A percentile compares a stretch with the other conserved stretches of the same genome.
These are phyloP conservation scores for Chloris gayana DNA, from an alignment of 176 grass and related monocot genomes.

Conservation along the genomic window DNA sequence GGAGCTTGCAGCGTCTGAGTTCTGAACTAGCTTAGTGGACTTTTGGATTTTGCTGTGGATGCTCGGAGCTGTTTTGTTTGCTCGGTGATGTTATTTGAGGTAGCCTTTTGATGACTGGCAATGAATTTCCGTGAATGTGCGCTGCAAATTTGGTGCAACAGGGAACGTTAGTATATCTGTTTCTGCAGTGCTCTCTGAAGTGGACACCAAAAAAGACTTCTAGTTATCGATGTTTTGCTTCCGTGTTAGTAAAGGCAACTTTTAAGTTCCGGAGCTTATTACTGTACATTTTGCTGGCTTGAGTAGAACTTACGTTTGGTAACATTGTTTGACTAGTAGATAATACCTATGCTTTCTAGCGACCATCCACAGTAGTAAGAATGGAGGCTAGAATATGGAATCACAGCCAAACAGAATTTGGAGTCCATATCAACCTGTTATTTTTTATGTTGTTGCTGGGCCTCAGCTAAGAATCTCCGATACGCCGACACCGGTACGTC, in stretches of 20 bases:
- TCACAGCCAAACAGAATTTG: not conserved
- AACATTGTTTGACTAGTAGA: not conserved
- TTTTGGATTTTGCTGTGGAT: not conserved
- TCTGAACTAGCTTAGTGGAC: not conserved
- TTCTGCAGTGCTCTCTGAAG: not conserved
- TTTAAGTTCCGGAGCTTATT: constrained; percentile 4
- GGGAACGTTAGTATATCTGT: not conserved
- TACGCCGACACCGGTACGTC: no score
- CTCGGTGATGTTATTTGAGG: not conserved
- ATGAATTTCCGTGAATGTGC: not conserved
- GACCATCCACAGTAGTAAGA: not conserved
- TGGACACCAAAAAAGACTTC: no score
- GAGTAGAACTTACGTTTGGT: not conserved
- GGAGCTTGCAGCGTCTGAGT: constrained; percentile 14
- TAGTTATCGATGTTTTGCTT: not conserved
- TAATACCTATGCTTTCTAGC: not conserved
- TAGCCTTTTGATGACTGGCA: not conserved
- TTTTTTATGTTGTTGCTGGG: not conserved
- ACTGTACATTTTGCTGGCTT: constrained; percentile 11
- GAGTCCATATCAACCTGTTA: not conserved
- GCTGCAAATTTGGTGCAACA: not conserved
- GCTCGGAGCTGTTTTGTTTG: not conserved
- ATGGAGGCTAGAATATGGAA: not conserved
- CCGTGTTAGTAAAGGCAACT: not conserved
- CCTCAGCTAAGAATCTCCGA: no score